Percentiles rank a stretch among this genome's conserved stretches.
phyloP scores from a whole-genome alignment of 768 basidiomycete genomes.

The Macrocybe gigantea region DNA sequence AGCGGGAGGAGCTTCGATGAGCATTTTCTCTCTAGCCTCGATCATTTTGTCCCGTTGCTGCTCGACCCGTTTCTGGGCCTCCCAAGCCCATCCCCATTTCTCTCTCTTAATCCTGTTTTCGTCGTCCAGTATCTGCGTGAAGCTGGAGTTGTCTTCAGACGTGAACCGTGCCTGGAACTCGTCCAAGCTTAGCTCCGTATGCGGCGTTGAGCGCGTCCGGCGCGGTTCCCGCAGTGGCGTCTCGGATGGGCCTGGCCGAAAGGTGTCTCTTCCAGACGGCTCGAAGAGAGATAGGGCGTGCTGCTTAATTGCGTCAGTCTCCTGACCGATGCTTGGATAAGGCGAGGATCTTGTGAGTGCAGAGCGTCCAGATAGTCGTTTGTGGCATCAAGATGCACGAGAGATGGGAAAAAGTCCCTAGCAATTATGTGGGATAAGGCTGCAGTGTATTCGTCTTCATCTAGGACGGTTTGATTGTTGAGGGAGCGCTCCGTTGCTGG shows the following conservation, averaged over 20 bases:
- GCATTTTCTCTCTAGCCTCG: conserved; percentile 60
- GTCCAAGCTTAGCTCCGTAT: conserved; percentile 67
- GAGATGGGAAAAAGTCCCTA: conserved; percentile 95
- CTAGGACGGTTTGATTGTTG: conserved; percentile 65
- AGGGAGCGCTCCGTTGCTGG: conserved; percentile 47
- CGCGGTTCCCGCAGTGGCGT: conserved; percentile 58
- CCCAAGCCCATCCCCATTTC: conserved; percentile 90
- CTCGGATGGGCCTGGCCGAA: conserved; percentile 53
- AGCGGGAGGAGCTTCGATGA: conserved; percentile 61
- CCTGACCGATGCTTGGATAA: conserved; percentile 73
- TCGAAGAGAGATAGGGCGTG: conserved; percentile 39
- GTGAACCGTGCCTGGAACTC: conserved; percentile 89
- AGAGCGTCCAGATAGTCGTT: conserved; percentile 83
- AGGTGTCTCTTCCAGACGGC: conserved; percentile 46
- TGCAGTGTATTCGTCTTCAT: conserved; percentile 93
- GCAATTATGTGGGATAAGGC: conserved; percentile 90
- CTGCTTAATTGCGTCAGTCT: conserved; percentile 56
- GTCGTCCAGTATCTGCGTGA: conserved; percentile 84
- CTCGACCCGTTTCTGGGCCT: conserved; percentile 81
- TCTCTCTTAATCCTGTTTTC: conserved; percentile 83
- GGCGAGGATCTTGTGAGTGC: conserved; percentile 64
- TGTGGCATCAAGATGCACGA: conserved; percentile 84
- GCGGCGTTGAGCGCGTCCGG: conserved; percentile 53
- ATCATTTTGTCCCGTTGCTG: conserved; percentile 58
- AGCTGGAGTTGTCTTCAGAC: conserved; percentile 96